Conservation (phyloP, 805 yeast genomes). For the Cyberlindnera euphorbiiphila region DNA sequence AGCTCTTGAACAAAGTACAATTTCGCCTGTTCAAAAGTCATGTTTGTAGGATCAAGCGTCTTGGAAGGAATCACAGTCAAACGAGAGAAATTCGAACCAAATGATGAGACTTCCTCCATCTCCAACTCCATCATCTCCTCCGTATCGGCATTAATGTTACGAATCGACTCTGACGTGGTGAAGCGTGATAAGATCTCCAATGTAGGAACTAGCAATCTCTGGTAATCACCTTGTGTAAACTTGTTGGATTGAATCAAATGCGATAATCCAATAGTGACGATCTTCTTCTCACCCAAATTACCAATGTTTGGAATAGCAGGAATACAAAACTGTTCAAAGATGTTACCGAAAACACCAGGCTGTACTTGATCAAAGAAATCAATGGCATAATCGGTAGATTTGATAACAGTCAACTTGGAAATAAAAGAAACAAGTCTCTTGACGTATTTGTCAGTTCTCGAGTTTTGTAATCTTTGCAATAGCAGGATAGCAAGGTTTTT, state of each 20-base stretch:
- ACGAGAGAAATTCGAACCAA: conserved; percentile 82
- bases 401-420: conserved; percentile 45
- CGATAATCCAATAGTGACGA: conserved; percentile 47
- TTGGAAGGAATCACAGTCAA: conserved; percentile 58
- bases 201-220: conserved; percentile 38
- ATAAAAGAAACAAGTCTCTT: conserved; percentile 66
- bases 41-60: conserved; percentile 60
- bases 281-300: conserved; percentile 52
- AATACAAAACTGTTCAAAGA: conserved; percentile 36
- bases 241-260: conserved; percentile 37
- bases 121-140: conserved; percentile 43
- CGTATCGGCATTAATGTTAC: conserved; percentile 29
- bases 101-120: conserved; percentile 69
- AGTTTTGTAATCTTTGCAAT: conserved; percentile 73
- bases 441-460: conserved; percentile 78
- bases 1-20: conserved; percentile 20
- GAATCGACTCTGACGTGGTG: conserved; percentile 35
- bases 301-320: conserved; percentile 43
- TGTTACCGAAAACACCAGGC: conserved; percentile 49
- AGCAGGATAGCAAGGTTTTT: conserved; percentile 74
- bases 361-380: conserved; percentile 73
- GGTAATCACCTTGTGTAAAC: conserved; percentile 39
- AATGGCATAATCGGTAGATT: conserved; percentile 49
- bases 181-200: conserved; percentile 41
- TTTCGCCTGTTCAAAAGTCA: conserved; percentile 18